Base-by-base conservation (phyloP, 1,139 yeast genomes). In the Blastobotrys aristatus region DNA sequence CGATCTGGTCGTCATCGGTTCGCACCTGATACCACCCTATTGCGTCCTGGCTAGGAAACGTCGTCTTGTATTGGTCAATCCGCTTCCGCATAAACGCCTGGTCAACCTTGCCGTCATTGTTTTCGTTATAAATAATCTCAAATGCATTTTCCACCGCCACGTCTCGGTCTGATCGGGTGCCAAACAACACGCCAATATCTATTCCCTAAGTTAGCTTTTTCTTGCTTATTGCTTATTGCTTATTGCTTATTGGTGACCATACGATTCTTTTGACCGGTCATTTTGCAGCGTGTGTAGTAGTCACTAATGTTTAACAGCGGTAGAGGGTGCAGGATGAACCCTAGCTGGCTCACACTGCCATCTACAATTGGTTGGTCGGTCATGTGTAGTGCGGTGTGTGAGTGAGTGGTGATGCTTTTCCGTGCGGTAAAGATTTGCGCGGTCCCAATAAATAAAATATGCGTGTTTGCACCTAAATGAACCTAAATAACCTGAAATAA, bases 251-350 rank as follows among this genome's bases (percentile, higher is more conserved):
- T n/a, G 34, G 16, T 6, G 13, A 6, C 50, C 64, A 18, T 50
- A 60, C 64, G 50, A 27, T 46, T 43, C 2, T 53, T 42, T 11
- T 55, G 53, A 7, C 53, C 46, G 13, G 54, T 45, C 30, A 55
- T 44, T 35, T 52, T 57, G 16, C 60, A 57, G 10, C 70, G 54
- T 2, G 67, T 63, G 44, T 57, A 63, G 46, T 58, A 65, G 49
- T 67, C 70, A 16, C 69, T 64, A 5, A 67, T 63, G 50, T 64
- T 65, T 37, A 67, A 58, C 40, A 66, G 47, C 7, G 70, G 67
- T 39, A 67, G 52, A 4, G 70, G 69, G 47, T 67, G 70, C 18
- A 66, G 51, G 3, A 57, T 57, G 42, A 63, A 54, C 18, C 39
- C 50, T 11, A 45, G 34, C 33, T 42, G 42, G 17, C 48, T 46